Percentiles rank a stretch among this genome's conserved stretches.
These are phyloP conservation scores for Fomitopsis palustris DNA, from an alignment of 1,284 basidiomycete species.

Conservation along the genomic window DNA sequence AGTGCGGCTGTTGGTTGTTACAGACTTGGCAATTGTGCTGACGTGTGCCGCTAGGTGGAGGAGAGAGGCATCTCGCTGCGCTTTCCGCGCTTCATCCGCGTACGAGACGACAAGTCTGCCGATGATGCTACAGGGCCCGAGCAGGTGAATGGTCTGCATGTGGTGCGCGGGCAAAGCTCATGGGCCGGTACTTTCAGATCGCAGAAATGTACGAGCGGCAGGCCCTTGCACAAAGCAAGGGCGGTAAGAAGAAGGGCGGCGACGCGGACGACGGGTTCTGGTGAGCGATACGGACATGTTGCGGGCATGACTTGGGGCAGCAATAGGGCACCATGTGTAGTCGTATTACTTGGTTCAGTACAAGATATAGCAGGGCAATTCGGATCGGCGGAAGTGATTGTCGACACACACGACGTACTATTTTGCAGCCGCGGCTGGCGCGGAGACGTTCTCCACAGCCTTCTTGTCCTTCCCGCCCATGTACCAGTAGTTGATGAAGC, in stretches of 20 bases:
- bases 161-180: too few relatives aligned
- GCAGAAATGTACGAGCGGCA: conserved; percentile 95
- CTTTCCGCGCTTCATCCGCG: conserved; percentile 91
- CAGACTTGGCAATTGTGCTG: not conserved
- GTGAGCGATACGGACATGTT: conserved; percentile 37
- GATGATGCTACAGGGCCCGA: conserved; percentile 93
- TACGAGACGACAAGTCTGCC: conserved; percentile 90
- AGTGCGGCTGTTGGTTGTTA: conserved; percentile 27
- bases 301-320: not conserved
- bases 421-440: conserved; percentile 16
- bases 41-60: conserved; percentile 56
- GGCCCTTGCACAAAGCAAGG: conserved; percentile 68
- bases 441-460: conserved; percentile 36
- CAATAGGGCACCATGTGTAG: not conserved
- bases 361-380: not conserved
- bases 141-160: conserved; percentile 51
- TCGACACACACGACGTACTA: conserved; percentile 3
- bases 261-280: conserved; percentile 87
- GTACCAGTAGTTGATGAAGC: conserved; percentile 90
- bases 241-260: conserved; percentile 67
- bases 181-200: conserved; percentile 51
- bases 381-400: not conserved
- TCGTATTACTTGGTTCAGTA: conserved; percentile 4
- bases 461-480: conserved; percentile 68
- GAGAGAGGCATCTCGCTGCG: conserved; percentile 90